A percentile compares a stretch with the other conserved stretches of the same genome.
These are phyloP conservation scores for Monosporascus ibericus DNA, from an alignment of 2,329 filamentous ascomycete species.

Conservation along the genomic window DNA sequence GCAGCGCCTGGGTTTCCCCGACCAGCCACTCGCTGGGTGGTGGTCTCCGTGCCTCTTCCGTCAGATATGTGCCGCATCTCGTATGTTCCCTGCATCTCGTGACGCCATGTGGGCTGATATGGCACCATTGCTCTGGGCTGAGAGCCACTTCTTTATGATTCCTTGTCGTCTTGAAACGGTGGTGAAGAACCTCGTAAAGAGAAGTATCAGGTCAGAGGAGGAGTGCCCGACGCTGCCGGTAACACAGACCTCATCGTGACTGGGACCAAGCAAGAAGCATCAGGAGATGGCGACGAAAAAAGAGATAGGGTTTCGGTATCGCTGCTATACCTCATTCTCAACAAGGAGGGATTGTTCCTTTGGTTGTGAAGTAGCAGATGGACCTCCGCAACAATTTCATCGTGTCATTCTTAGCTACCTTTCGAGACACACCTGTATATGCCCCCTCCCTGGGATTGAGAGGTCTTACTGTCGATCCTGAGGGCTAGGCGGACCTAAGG, in stretches of 20 bases:
- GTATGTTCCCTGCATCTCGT: conserved; percentile 60
- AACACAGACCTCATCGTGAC: conserved; percentile 15
- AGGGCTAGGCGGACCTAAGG: too few species aligned
- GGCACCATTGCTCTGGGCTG: conserved; percentile 9
- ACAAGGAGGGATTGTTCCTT: conserved; percentile 30
- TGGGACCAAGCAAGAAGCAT: conserved; percentile 14
- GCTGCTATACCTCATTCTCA: conserved; percentile 46
- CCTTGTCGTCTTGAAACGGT: conserved; percentile 43
- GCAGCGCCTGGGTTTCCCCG: conserved; percentile 51
- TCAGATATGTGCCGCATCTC: conserved; percentile 59
- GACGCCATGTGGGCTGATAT: conserved; percentile 54
- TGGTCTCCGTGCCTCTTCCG: conserved; percentile 64
- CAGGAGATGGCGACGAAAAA: conserved; percentile 29
- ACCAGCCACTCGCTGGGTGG: conserved; percentile 79
- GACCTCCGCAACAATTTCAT: neutral
- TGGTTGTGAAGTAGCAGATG: neutral
- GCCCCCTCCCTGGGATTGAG: too few species aligned
- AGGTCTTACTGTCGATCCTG: too few species aligned
- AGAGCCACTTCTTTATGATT: conserved; percentile 57
- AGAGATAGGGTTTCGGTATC: conserved; percentile 34
- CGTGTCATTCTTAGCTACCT: too few species aligned
- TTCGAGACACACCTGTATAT: too few species aligned
- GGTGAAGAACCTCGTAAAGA: conserved; percentile 18
- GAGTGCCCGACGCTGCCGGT: neutral
- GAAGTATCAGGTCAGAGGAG: conserved; percentile 19